These are phyloP conservation scores for Myriangium duriaei DNA, from an alignment of 2,329 filamentous ascomycete genomes.

Conservation along the genomic window DNA sequence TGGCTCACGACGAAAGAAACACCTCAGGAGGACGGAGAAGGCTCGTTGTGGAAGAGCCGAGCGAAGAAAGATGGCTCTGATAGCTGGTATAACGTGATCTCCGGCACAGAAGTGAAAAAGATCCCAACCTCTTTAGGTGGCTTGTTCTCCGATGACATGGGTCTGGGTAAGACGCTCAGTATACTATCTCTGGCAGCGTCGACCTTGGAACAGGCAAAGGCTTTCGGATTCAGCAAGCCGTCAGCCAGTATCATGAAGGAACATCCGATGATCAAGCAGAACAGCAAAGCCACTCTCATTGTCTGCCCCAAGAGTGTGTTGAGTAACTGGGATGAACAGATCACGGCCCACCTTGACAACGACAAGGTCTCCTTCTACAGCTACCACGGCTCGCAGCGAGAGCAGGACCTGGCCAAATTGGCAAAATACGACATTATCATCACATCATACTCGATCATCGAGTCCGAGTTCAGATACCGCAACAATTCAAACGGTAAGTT, in stretches of 20 bases:
- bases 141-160: constrained; percentile 40
- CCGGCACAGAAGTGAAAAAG: constrained; percentile 43
- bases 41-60: constrained; percentile 61
- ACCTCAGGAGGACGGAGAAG: constrained; percentile 21
- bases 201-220: constrained; percentile 48
- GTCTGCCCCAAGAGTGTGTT: constrained; percentile 85
- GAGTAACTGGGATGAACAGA: constrained; percentile 89
- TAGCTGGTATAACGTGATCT: constrained; percentile 75
- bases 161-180: constrained; percentile 50
- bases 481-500: constrained; percentile 28
- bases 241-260: constrained; percentile 24
- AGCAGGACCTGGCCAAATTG: constrained; percentile 55
- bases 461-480: constrained; percentile 48
- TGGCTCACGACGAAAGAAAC: constrained; percentile 77
- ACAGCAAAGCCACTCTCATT: constrained; percentile 69
- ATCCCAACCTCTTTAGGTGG: constrained; percentile 30
- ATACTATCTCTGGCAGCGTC: constrained; percentile 65
- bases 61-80: constrained; percentile 44
- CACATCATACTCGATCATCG: constrained; percentile 82
- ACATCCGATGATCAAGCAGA: constrained; percentile 40
- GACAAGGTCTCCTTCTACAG: constrained; percentile 59
- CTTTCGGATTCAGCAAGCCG: constrained; percentile 48
- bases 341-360: constrained; percentile 63
- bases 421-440: constrained; percentile 71
- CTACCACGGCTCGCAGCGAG: constrained; percentile 73